Evolutionary conservation across 2,329 filamentous ascomycete genomes (phyloP), one percentile per base, ranked within the genome.

Genomic region (Alternaria consortialis): DNA sequence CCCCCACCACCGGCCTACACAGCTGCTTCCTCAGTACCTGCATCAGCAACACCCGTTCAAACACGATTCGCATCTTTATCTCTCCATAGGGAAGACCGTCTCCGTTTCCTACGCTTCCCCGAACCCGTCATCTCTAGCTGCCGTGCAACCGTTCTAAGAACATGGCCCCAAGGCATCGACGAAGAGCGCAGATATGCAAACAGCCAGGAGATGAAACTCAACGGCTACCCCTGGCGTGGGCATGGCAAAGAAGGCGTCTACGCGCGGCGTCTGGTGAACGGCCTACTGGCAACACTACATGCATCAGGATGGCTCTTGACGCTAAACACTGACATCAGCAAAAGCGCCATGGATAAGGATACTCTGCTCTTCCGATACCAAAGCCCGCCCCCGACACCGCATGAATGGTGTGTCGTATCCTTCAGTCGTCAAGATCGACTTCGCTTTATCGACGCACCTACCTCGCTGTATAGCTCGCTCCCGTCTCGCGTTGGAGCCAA

Each of bases 291-390:
- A n/a, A 58, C 48, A 2, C 47, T 58, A 31, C 40, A 58, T 4
- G 71, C 69, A 13, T 59, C 68, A 23, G 80, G 80, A 2, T 81
- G 80, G 79, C 72, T 81, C 2, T 53, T 81, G 34, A 77, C 74
- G 34, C 63, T 74, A 5, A 73, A 70, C 17, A 77, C 79, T 2
- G 78, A 80, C 62, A 62, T 78, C 2, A 76, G 70, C 58, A 79
- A 76, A 58, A 77, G 70, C 23, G 46, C 57, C 9, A 23, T 43
- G 20, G 48, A 58, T 15, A 58, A 58, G 20, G 78, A 81, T 58
- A 77, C 78, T 0, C 60, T 82, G 13, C 54, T 81, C 17, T 80
- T 82, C 57, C 65, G 79, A 3, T 68, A 77, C 32, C 79, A 81
- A 55, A 64, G 67, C 15, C 70, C 71, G 1, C 62, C 74, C 0